phyloP scores from a whole-genome alignment of 805 yeast genomes.

The Jamesozyma lodderae region DNA sequence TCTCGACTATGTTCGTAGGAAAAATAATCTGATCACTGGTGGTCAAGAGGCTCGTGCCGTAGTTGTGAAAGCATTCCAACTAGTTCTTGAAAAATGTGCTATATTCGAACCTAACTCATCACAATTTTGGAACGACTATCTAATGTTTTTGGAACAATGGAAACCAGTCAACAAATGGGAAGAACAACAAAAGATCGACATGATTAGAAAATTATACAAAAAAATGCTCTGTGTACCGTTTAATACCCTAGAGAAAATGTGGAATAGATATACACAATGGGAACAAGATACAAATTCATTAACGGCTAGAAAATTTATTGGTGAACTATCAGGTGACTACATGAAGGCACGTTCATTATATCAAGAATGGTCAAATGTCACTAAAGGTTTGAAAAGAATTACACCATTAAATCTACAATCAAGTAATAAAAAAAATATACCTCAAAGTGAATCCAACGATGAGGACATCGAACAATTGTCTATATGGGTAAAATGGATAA shows the following conservation, averaged over 20 bases:
- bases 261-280: constrained; percentile 77
- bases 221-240: constrained; percentile 70
- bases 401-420: constrained; percentile 20
- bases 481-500: constrained; percentile 67
- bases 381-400: constrained; percentile 41
- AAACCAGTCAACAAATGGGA: constrained; percentile 77
- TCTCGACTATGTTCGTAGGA: constrained; percentile 64
- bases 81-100: constrained; percentile 72
- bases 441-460: constrained; percentile 14
- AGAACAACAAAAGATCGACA: constrained; percentile 68
- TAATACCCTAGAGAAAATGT: constrained; percentile 60
- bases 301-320: constrained; percentile 76
- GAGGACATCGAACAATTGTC: constrained; percentile 32
- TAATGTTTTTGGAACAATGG: constrained; percentile 72
- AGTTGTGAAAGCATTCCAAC: constrained; percentile 74
- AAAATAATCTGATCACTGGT: constrained; percentile 61
- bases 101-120: constrained; percentile 59
- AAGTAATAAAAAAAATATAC: constrained; percentile 23
- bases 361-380: constrained; percentile 56
- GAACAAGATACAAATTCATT: constrained; percentile 67
- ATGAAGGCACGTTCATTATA: constrained; percentile 78
- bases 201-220: constrained; percentile 64
- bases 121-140: constrained; percentile 70
- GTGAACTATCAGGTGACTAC: constrained; percentile 73
- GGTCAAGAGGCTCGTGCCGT: constrained; percentile 71